Base-by-base conservation (phyloP, 768 basidiomycete species). In the Clitopilus hobsonii region DNA sequence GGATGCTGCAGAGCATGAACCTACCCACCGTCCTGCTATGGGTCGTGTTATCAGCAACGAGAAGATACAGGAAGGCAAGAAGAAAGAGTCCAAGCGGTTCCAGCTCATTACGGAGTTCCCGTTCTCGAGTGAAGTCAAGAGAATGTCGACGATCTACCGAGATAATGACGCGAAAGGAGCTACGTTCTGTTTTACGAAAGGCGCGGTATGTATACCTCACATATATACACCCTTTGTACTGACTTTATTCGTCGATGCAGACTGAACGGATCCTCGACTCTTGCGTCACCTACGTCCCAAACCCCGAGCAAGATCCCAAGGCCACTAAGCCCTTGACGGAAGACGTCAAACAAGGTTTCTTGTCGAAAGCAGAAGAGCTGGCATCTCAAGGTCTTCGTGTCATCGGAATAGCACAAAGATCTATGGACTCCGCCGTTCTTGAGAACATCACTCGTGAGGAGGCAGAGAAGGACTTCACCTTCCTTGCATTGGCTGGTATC, bases 401-500 rank as follows among this genome's bases (percentile, higher is more conserved):
- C 18, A 71, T 76, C 56, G 76, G 70, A 29, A 54, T 76, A 57
- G 65, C 64, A 18, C 64, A 65, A 36, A 63, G 72, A 49, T 52
- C 28, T 23, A 55, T 72, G 3, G 58, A 60, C 6, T 45, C 52
- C 0, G 38, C 29, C 3, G 51, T 65, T 38, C 53, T 72, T 57
- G 53, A 69, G 52, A 38, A 55, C 58, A 63, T 72, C 38, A 56
- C 61, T 0, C 69, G 80, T 47, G 77, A 77, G 52, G 72, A 76
- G 5, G 72, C 79, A 14, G 82, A 83, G 65, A 56, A 68, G 26
- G 72, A 71, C 28, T 74, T 82, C 52, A 71, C 67, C 3, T 80
- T 85, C 64, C 66, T 79, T n/a, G 81, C 76, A 5, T 69, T 83
- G 6, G 75, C 73, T n/a, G 83, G 81, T 47, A 78, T 84, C 55